Base-by-base conservation (phyloP, 306 rosid genomes). In the Sindora glabra region DNA sequence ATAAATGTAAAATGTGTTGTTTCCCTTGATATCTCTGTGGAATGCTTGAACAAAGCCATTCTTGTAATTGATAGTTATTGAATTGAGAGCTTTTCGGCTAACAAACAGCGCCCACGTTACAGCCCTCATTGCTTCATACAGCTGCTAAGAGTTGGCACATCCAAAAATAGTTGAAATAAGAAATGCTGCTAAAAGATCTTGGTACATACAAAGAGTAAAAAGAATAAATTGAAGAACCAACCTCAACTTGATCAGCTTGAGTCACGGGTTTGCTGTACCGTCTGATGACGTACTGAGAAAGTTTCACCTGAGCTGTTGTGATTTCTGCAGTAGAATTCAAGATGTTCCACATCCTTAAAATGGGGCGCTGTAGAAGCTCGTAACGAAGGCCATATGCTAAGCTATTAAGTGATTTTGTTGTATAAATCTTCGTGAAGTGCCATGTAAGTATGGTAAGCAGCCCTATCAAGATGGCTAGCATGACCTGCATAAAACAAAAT, bases 211-310 rank as follows among this genome's bases (percentile, higher is more conserved):
- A 59, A 27, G 17, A 56, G 24, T 27, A 26, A 6, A 60, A 44
- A 11, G 37, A 64, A 48, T 64, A 32, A 41, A 21, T 14, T 14
- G n/a, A 39, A 56, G 4, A 71, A 37, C 44, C 64, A 65, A 94
- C 99, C 97, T 94, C 97, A 75, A 94, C 97, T 84, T 89, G 85
- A 18, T 94, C 84, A 53, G 97, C 99, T 62, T 94, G 99, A 67
- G 64, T 71, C 5, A 81, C 70, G 21, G 99, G 89, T 24, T 86
- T 86, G 81, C 73, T 74, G 76, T 94, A 41, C 45, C 79, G 79
- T 73, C 72, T 85, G 75, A 94, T 76, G 32, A 94, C 83, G 62
- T 94, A 89, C 73, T 89, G 81, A 24, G 95, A 84, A 2, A 94
- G 81, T 74, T 82, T 86, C 65, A 89, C 95, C 60, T 89, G 99